phyloP scores from a whole-genome alignment of 345 rosid genomes.

The Trapa incisa region DNA sequence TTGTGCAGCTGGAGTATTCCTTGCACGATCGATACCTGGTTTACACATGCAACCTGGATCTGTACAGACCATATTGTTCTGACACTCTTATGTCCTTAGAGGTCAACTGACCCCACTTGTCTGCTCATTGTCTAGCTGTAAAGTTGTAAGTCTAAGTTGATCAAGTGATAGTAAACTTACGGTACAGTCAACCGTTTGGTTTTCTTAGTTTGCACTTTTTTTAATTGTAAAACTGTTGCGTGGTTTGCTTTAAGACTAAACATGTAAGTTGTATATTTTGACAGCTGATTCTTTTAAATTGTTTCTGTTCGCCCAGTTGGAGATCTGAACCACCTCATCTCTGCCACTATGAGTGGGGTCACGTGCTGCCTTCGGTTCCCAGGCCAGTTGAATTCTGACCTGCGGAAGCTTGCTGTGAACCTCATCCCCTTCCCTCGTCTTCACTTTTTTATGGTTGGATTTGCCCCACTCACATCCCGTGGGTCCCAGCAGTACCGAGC shows the following conservation, averaged over 20 bases:
- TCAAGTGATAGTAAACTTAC: too few species aligned
- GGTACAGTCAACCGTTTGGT: not conserved
- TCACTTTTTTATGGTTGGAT: constrained; percentile 20
- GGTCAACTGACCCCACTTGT: too few species aligned
- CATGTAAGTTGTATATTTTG: too few species aligned
- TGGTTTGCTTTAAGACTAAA: not conserved
- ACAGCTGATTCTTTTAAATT: not conserved
- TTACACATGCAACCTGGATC: not conserved
- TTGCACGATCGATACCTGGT: not conserved
- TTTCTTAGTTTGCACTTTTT: not conserved
- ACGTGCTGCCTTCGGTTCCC: constrained; percentile 74
- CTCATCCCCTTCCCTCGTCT: constrained; percentile 66
- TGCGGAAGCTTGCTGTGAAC: constrained; percentile 62
- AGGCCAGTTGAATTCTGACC: constrained; percentile 66
- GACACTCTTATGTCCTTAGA: not conserved
- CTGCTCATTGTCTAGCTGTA: too few species aligned
- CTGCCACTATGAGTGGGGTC: constrained; percentile 76
- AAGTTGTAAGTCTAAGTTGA: too few species aligned
- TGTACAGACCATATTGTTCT: not conserved
- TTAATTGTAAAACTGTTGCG: too few species aligned
- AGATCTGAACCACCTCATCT: constrained; percentile 61
- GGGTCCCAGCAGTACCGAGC: too few species aligned
- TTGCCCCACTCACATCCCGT: too few species aligned
- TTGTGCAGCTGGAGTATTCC: not conserved
- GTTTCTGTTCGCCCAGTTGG: constrained; percentile 29